Evolutionary conservation across 768 basidiomycete species (phyloP), one percentile per base, ranked within the genome.

Genomic region (Punctularia strigosozonata): DNA sequence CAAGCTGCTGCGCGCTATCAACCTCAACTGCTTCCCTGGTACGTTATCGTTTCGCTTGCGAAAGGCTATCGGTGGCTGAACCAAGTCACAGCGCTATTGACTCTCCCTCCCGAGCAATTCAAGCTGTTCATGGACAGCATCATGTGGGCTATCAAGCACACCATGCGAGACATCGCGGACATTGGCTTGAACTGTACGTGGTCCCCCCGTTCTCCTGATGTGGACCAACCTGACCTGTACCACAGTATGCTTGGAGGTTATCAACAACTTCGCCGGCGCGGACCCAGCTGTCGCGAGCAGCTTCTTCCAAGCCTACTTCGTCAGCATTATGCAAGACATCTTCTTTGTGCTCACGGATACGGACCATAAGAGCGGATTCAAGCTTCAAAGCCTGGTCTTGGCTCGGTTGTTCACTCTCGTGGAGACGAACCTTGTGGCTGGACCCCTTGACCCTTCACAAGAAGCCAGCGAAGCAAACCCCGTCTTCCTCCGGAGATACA

Each of bases 101-200:
- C 75, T 19, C 72, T 95, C 43, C 88, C 90, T n/a, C 83, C 90
- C 7, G 61, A 71, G 33, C 88, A 95, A 61, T 97, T 98, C 73
- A 97, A 95, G 64, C 65, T 98, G 43, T 85, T 95, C 59, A 97
- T 95, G 78, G 94, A 98, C 59, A 91, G 89, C 43, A 85, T 97
- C 47, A 82, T 94, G 37, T 99, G 95, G 94, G 94, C 91, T n/a
- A 94, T 97, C 67, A 99, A 99, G 60, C 95, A 99, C 64, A 97
- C 89, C 13, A 91, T 95, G 89, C 77, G 94, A 39, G 94, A 98
- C 59, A 95, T 99, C 45, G 88, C 90, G 4, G 94, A 98, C 55
- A 86, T 82, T 31, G 85, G 85, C 31, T 59, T 88, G 43, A 85
- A 80, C 51, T 54, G 85, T 88, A 62, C 39, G 73, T 61, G 46